Evolutionary conservation across 2,329 filamentous ascomycete genomes (phyloP), one percentile per base, ranked within the genome.

Genomic region (Plectosphaerella plurivora): DNA sequence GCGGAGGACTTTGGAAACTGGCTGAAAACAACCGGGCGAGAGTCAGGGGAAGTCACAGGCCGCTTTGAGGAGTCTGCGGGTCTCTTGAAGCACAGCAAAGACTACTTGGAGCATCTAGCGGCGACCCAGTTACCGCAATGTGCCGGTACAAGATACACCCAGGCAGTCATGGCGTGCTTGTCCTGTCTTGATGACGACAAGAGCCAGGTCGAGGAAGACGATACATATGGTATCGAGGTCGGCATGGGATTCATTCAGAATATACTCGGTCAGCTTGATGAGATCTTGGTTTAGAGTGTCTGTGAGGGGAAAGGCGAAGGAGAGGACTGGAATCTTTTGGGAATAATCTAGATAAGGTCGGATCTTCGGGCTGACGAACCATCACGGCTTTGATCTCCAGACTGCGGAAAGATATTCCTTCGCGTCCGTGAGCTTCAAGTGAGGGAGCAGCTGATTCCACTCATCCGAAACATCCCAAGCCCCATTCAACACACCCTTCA

Each of bases 101-200:
- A 18, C 12, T 14, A 3, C 14, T 35, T 39, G 16, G 28, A 28
- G 1, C 33, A 45, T 8, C 14, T 35, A 4, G 10, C 6, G 1
- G 3, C 1, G 3, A 1, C 15, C 3, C 51, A 12, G 14, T 5
- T 45, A 6, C 52, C 39, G 6, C 58, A 8, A 20, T 46, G 10
- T 7, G 46, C 28, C 11, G 46, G 46, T 1, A 20, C 16, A 11
- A 47, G 18, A 33, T 72, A 69, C 48, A 52, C 63, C 7, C 45
- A 59, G 5, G 51, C 69, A 2, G 68, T 69, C 0, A 52, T 63
- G 6, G 64, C 62, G 5, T 72, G 69, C 15, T 53, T 72, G 16
- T 68, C 65, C 0, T 70, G 67, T 33, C 50, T 70, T 15, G 68
- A 69, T 47, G 41, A 57, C 5, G 60, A 57, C 2, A 68, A 63